Evolutionary conservation across 139 green algal species (phyloP), one percentile per base, ranked within the genome.

Genomic region (Tetradesmus obliquus): DNA sequence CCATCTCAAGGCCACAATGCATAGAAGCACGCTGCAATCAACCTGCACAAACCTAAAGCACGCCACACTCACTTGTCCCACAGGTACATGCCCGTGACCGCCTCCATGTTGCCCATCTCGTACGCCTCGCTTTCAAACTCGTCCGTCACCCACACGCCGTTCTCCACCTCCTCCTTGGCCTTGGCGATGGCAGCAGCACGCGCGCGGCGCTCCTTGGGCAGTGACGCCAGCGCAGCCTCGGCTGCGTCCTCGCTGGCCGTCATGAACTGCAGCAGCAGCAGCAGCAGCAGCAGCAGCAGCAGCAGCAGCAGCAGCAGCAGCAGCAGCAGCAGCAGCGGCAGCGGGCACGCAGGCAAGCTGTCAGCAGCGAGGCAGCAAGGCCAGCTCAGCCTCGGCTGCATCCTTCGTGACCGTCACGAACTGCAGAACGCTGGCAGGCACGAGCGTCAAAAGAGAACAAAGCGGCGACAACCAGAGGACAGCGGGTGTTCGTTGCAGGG

Each of bases 81-180:
- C 24, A 96, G 92, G 92, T 96, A 94, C 91, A 94, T 94, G 90
- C 91, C 90, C 84, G 93, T 94, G 55, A 95, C 55, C 88, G 82
- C 76, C 92, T 96, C 94, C 86, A 96, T 90, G 90, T 96, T 96
- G 83, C 94, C 94, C 24, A 91, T 91, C 80, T 95, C 93, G 81
- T 95, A 95, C 5, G 94, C 93, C 22, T 92, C 89, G 8, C 90
- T 94, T 89, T 96, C 93, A 76, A 95, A 95, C 86, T 96, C 94
- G 71, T 96, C 94, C 5, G 94, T 95, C 13, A 95, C 94, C 93
- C 93, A 95, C 79, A 88, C 90, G 24, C 87, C 93, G 5, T 93
- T 90, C 15, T 69, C 91, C 2, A 92, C 82, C 9, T 92, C 90
- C 45, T 86, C 53, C 82, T 92, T 92, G 66, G 92, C 82, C 60